phyloP scores from a whole-genome alignment of 2,329 filamentous ascomycete species.

The Scedosporium apiospermum region DNA sequence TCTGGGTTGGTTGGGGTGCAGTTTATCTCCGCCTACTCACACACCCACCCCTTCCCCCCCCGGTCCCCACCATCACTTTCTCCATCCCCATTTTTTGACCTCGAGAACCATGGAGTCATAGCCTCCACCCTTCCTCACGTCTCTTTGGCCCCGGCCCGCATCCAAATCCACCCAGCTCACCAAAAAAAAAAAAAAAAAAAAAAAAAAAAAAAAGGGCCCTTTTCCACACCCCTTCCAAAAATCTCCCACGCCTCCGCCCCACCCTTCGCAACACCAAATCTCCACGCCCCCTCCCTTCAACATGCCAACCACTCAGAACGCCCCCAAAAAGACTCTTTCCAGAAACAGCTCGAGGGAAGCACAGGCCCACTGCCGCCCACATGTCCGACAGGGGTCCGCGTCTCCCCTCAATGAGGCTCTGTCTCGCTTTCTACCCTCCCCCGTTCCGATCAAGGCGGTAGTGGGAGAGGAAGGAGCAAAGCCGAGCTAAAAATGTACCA shows the following conservation, averaged over 20 bases:
- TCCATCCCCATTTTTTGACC: neutral
- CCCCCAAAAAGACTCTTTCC: constrained; percentile 1
- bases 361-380: constrained; percentile 5
- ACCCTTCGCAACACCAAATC: neutral
- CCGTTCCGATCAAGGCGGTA: neutral
- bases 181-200: too few species aligned
- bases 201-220: too few species aligned
- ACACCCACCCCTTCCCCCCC: neutral
- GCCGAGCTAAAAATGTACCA: too few species aligned
- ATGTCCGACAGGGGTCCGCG: constrained; percentile 11
- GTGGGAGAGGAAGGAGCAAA: neutral
- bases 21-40: neutral
- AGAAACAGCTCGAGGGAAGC: neutral
- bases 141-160: too few species aligned
- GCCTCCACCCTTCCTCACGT: neutral
- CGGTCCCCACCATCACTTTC: neutral
- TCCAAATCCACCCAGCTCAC: too few species aligned
- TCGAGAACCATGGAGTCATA: neutral
- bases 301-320: neutral
- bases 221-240: neutral
- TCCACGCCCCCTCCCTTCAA: neutral
- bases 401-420: constrained; percentile 12
- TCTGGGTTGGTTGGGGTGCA: neutral
- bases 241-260: neutral
- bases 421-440: constrained; percentile 12